Conservation (phyloP, 2,329 filamentous ascomycete species). For the Phaeosphaeria sp. region DNA sequence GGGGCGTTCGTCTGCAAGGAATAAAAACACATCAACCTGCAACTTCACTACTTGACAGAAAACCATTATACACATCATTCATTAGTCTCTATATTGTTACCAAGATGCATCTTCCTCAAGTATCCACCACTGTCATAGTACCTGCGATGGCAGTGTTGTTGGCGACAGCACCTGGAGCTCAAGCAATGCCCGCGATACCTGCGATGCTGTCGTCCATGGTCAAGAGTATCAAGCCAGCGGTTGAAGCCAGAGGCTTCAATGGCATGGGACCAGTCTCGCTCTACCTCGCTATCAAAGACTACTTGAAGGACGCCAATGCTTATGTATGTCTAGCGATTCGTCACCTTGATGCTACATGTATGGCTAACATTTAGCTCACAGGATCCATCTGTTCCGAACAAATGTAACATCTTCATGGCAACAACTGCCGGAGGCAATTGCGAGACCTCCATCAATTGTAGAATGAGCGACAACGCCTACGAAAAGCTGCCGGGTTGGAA, state of each 20-base stretch:
- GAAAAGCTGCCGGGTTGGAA: constrained; percentile 1
- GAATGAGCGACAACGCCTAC: not conserved
- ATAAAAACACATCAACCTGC: not conserved
- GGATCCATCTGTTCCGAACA: constrained; percentile 2
- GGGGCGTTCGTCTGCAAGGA: not conserved
- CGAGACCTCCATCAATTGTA: not conserved
- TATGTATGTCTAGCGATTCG: not conserved
- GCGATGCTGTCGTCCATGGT: not conserved
- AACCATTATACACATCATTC: not conserved
- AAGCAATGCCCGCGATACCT: constrained; percentile 3
- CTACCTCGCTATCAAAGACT: constrained; percentile 1
- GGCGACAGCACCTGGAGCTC: not conserved
- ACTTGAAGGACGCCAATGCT: not conserved
- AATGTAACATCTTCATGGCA: not conserved
- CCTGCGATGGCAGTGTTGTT: constrained; percentile 1
- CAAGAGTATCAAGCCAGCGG: not conserved
- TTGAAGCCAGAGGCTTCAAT: constrained; percentile 1
- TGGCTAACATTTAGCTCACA: not conserved
- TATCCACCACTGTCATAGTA: not conserved
- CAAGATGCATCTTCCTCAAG: not conserved
- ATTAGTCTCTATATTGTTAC: not conserved
- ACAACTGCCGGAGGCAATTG: constrained; percentile 1
- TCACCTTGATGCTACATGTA: not conserved
- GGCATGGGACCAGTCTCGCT: constrained; percentile 1
- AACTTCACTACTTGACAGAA: not conserved